A percentile compares a stretch with the other conserved stretches of the same genome.
phyloP scores from a whole-genome alignment of 83 land plant species.

The Thuja plicata region DNA sequence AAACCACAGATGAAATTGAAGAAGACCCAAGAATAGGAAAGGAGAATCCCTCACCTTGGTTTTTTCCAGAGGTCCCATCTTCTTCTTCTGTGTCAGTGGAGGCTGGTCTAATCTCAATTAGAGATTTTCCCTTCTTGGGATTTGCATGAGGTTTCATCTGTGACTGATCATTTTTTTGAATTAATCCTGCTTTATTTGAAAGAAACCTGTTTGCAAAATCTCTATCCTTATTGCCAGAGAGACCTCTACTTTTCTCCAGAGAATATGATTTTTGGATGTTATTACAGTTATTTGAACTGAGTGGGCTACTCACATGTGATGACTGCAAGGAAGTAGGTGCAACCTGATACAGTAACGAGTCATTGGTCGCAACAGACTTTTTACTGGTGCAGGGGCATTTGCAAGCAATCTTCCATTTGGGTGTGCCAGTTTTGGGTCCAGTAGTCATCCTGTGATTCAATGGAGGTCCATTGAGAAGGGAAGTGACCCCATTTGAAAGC shows the following conservation, averaged over 20 bases:
- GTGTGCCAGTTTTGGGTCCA: neutral
- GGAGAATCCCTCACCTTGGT: constrained; percentile 9
- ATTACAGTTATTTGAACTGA: constrained; percentile 1
- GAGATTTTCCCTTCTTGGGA: neutral
- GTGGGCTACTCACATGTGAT: constrained; percentile 5
- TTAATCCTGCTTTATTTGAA: neutral
- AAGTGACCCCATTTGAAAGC: constrained; percentile 5
- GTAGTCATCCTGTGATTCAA: constrained; percentile 4
- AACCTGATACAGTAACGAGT: neutral
- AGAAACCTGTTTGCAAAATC: neutral
- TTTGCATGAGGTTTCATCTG: neutral
- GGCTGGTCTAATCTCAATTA: neutral
- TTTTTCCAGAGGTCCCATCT: neutral
- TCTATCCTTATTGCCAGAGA: neutral
- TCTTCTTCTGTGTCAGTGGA: neutral
- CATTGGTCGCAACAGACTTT: neutral
- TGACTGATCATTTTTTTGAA: neutral
- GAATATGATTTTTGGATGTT: neutral
- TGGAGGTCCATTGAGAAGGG: constrained; percentile 13
- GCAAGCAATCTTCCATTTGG: constrained; percentile 14
- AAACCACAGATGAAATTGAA: constrained; percentile 1
- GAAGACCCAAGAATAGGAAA: constrained; percentile 5
- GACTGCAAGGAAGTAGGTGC: neutral
- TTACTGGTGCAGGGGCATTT: constrained; percentile 7
- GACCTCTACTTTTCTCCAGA: neutral